These are phyloP conservation scores for Schoenoplectus tabernaemontani DNA, from an alignment of 202 grass and related monocot genomes.

Conservation along the genomic window DNA sequence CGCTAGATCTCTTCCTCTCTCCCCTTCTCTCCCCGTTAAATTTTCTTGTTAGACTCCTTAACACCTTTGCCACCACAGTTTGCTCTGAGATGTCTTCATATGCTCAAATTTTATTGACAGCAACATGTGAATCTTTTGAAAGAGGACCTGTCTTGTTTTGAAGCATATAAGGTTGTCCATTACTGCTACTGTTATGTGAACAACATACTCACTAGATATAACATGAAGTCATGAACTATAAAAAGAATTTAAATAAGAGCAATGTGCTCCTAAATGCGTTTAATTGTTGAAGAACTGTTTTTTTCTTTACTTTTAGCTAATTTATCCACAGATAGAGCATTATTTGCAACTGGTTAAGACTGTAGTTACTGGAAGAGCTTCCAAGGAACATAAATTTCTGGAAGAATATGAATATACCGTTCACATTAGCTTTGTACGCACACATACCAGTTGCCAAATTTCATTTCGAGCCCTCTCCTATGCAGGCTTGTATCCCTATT, in stretches of 20 bases:
- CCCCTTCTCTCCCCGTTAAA: neutral
- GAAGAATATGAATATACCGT: slow-evolving; percentile 98
- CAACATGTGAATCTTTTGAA: neutral
- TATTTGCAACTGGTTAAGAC: slow-evolving; percentile 96
- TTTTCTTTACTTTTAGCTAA: slow-evolving; percentile 7
- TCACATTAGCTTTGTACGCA: slow-evolving; percentile 83
- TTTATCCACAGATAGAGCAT: slow-evolving; percentile 84
- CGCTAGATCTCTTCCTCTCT: neutral
- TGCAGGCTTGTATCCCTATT: slow-evolving; percentile 54
- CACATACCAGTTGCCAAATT: slow-evolving; percentile 87
- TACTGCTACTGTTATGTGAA: neutral
- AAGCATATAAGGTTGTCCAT: neutral
- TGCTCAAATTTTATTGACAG: neutral
- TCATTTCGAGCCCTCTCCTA: slow-evolving; percentile 83
- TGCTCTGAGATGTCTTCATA: too few species aligned
- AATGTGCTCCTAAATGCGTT: neutral
- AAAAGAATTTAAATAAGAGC: neutral
- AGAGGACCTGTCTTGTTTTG: neutral
- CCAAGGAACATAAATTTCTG: slow-evolving; percentile 60
- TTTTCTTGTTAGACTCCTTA: too few species aligned
- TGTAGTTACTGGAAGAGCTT: slow-evolving; percentile 43
- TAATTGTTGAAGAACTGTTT: neutral
- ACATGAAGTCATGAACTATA: neutral
- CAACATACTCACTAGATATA: neutral
- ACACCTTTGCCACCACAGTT: too few species aligned